Evolutionary conservation across 768 basidiomycete species (phyloP).

Genomic region (Harrya chromipes): DNA sequence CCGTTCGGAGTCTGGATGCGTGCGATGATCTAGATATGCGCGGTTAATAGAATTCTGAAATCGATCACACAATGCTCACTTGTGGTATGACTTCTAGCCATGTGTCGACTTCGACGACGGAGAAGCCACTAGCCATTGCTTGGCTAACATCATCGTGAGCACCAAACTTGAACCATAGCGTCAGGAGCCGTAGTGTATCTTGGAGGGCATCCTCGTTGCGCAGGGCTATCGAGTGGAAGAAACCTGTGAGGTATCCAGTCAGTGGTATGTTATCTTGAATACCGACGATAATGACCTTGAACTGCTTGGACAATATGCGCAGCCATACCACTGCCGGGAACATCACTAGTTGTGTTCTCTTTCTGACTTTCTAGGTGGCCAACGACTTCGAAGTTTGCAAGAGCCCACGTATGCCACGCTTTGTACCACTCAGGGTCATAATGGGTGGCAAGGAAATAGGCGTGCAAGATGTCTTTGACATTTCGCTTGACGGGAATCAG

Average conservation of each 20-base stretch:
- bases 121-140: slow-evolving; percentile 85
- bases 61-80: slow-evolving; percentile 40
- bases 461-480: slow-evolving; percentile 76
- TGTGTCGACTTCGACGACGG: slow-evolving; percentile 89
- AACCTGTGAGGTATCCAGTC: slow-evolving; percentile 48
- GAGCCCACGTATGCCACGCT: slow-evolving; percentile 98
- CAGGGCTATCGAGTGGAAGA: slow-evolving; percentile 92
- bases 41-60: neutral
- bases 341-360: slow-evolving; percentile 52
- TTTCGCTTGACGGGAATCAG: slow-evolving; percentile 53
- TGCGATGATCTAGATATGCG: slow-evolving; percentile 77
- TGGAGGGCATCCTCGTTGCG: slow-evolving; percentile 90
- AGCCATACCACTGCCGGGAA: slow-evolving; percentile 62
- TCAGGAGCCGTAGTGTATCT: slow-evolving; percentile 88
- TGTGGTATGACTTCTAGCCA: slow-evolving; percentile 99
- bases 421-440: slow-evolving; percentile 98
- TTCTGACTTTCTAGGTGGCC: slow-evolving; percentile 69
- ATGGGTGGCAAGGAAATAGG: slow-evolving; percentile 84
- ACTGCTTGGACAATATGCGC: slow-evolving; percentile 90
- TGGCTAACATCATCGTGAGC: slow-evolving; percentile 85
- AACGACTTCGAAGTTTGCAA: slow-evolving; percentile 95
- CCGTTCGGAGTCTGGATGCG: slow-evolving; percentile 92
- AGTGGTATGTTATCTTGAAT: slow-evolving; percentile 5
- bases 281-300: slow-evolving; percentile 51
- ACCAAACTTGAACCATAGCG: slow-evolving; percentile 98